Conservation (phyloP, 1,284 basidiomycete species). For the Ceraceosorus bombacis region DNA sequence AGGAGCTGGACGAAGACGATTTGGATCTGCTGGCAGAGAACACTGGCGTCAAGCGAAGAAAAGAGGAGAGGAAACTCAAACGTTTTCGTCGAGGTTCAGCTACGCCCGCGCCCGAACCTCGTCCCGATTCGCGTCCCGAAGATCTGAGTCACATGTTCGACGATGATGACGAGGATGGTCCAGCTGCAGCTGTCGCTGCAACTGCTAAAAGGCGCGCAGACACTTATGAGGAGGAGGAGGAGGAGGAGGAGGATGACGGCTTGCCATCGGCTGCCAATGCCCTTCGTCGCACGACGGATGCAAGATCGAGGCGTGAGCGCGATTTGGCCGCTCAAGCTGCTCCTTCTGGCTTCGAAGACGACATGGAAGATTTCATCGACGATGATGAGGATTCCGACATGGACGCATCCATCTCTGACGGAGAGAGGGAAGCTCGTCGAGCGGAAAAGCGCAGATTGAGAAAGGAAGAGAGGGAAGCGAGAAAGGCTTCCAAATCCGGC, state of each 20-base stretch:
- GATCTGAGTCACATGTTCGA: constrained; percentile 73
- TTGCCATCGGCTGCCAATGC: constrained; percentile 37
- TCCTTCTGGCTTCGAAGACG: constrained; percentile 40
- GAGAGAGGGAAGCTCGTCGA: constrained; percentile 64
- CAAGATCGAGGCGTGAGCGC: neutral
- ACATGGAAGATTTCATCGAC: constrained; percentile 67
- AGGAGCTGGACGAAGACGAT: constrained; percentile 85
- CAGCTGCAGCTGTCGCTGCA: constrained; percentile 2
- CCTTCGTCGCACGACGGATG: constrained; percentile 22
- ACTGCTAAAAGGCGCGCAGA: constrained; percentile 42
- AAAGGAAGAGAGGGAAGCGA: constrained; percentile 21
- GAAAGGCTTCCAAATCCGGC: constrained; percentile 57
- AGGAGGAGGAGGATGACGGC: constrained; percentile 55
- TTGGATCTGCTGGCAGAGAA: constrained; percentile 91
- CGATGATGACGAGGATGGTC: constrained; percentile 61
- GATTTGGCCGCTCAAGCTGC: neutral
- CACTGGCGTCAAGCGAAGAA: constrained; percentile 58
- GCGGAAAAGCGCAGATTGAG: constrained; percentile 58
- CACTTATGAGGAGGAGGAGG: constrained; percentile 20
- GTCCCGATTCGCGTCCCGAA: constrained; percentile 47
- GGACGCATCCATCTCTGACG: constrained; percentile 41
- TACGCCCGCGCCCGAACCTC: constrained; percentile 52
- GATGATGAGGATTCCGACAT: constrained; percentile 56
- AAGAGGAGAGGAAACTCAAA: constrained; percentile 28
- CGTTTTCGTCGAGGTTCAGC: constrained; percentile 52